Conservation (phyloP, 2,329 filamentous ascomycete genomes). For the Madurella mycetomatis region DNA sequence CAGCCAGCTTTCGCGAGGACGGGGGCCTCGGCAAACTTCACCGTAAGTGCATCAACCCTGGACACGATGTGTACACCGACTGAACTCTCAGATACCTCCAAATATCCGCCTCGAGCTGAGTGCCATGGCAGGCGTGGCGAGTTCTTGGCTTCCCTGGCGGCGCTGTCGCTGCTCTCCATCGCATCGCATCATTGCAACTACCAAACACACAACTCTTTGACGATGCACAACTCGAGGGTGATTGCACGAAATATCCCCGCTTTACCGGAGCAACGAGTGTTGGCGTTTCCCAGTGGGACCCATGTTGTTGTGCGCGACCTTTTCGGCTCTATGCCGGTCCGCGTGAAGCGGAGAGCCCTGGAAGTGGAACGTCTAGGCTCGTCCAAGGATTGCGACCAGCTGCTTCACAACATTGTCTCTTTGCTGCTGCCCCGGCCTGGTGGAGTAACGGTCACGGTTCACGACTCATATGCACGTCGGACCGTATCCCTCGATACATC, state of each 20-base stretch:
- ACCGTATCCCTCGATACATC: slow-evolving; percentile 35
- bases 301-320: slow-evolving; percentile 71
- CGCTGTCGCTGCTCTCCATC: slow-evolving; percentile 71
- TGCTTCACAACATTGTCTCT: slow-evolving; percentile 56
- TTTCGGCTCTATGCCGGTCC: slow-evolving; percentile 87
- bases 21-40: slow-evolving; percentile 71
- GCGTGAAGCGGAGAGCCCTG: slow-evolving; percentile 71
- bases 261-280: slow-evolving; percentile 52
- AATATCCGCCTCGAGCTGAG: slow-evolving; percentile 44
- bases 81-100: slow-evolving; percentile 67
- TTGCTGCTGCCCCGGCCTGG: slow-evolving; percentile 67
- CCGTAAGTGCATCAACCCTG: slow-evolving; percentile 46
- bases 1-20: slow-evolving; percentile 63
- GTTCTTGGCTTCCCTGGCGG: slow-evolving; percentile 73
- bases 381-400: slow-evolving; percentile 59
- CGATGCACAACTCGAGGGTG: slow-evolving; percentile 64
- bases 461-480: slow-evolving; percentile 43
- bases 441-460: slow-evolving; percentile 53
- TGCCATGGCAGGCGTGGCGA: slow-evolving; percentile 65
- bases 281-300: slow-evolving; percentile 63
- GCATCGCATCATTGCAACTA: slow-evolving; percentile 63
- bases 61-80: background rate
- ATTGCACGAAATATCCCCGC: slow-evolving; percentile 62
- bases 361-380: slow-evolving; percentile 47
- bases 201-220: slow-evolving; percentile 59